Percentiles rank a stretch among this genome's conserved stretches.
Conservation (phyloP, 345 rosid species). For the Lumnitzera littorea region DNA sequence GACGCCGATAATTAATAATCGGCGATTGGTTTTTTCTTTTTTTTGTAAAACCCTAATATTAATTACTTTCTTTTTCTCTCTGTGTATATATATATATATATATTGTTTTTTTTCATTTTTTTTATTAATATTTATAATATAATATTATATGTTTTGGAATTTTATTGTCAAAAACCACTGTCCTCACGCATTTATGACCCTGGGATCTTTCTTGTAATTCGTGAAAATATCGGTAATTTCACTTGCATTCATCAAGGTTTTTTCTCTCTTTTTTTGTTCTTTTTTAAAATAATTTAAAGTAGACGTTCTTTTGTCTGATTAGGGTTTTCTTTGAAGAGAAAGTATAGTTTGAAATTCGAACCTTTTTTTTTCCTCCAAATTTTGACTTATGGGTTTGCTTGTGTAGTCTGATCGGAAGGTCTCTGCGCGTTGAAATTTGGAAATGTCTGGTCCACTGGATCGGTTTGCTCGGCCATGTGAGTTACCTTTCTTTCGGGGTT, state of each 20-base stretch:
- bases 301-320: not conserved
- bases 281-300: not conserved
- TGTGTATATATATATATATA: too few species aligned
- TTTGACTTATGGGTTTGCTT: not conserved
- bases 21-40: constrained; percentile 7
- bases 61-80: too few species aligned
- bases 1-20: constrained; percentile 24
- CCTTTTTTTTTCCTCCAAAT: too few species aligned
- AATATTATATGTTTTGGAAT: too few species aligned
- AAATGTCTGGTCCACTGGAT: constrained; percentile 96
- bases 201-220: constrained; percentile 41
- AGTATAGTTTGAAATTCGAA: not conserved
- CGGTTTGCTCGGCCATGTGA: constrained; percentile 93
- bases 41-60: too few species aligned
- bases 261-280: not conserved
- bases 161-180: not conserved
- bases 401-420: not conserved
- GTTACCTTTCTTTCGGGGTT: constrained; percentile 19
- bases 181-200: constrained; percentile 30
- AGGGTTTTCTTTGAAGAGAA: constrained; percentile 7
- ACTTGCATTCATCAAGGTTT: not conserved
- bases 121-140: too few species aligned
- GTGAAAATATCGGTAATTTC: not conserved
- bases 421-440: constrained; percentile 4
- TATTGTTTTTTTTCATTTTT: too few species aligned